phyloP scores from a whole-genome alignment of 768 basidiomycete genomes.

The Lactarius akahatsu region DNA sequence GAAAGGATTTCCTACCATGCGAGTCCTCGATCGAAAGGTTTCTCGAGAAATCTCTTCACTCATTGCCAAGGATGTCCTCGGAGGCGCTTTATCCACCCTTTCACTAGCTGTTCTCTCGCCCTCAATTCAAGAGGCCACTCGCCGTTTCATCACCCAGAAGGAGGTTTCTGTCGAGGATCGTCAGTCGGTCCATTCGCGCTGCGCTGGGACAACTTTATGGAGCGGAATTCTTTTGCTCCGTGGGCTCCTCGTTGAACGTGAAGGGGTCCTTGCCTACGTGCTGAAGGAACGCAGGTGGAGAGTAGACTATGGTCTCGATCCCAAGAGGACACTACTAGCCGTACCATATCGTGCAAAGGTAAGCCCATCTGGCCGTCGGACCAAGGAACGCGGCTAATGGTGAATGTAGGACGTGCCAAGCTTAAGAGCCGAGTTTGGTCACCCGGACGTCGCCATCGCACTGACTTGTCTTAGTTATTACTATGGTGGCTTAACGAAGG shows the following conservation, averaged over 20 bases:
- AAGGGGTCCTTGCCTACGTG: conserved; percentile 41
- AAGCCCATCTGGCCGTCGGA: neutral
- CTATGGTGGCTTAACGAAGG: conserved; percentile 43
- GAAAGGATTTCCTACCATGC: conserved; percentile 14
- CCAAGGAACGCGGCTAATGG: neutral
- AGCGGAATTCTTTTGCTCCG: conserved; percentile 45
- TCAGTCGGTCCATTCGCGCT: neutral
- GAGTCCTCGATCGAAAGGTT: neutral
- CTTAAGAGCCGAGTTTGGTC: conserved; percentile 48
- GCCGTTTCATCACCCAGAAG: conserved; percentile 6
- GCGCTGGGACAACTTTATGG: conserved; percentile 34
- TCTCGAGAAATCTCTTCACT: neutral
- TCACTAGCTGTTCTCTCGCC: neutral
- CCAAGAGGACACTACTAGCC: conserved; percentile 44
- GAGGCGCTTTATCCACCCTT: neutral
- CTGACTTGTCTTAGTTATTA: conserved; percentile 52
- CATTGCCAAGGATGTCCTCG: neutral
- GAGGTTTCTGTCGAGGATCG: conserved; percentile 3
- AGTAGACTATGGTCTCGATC: conserved; percentile 51
- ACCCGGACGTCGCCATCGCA: conserved; percentile 48
- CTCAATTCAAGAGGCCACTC: neutral
- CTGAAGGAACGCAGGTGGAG: conserved; percentile 46
- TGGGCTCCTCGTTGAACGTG: conserved; percentile 40
- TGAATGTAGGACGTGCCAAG: conserved; percentile 45
- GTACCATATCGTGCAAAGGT: conserved; percentile 50